Evolutionary conservation across 2,329 filamentous ascomycete species (phyloP).

Genomic region (Aureobasidium sp.): DNA sequence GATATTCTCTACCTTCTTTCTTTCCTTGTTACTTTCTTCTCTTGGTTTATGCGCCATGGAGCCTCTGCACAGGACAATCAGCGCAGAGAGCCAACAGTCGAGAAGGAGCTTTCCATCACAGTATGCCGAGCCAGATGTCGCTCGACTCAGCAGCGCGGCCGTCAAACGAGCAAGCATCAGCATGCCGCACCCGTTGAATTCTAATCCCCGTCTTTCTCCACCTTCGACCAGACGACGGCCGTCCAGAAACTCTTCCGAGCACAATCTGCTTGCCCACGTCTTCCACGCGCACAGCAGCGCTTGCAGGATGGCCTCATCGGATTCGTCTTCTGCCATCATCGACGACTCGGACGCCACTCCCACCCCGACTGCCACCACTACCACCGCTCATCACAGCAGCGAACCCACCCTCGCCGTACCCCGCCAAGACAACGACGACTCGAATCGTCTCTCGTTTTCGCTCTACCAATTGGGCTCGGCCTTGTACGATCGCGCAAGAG

Average conservation of each 20-base stretch:
- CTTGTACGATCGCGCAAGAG: constrained; percentile 46
- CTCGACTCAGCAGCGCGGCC: constrained; percentile 39
- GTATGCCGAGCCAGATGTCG: constrained; percentile 54
- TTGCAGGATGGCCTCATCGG: constrained; percentile 12
- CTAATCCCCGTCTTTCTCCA: constrained; percentile 5
- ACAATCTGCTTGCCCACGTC: constrained; percentile 27
- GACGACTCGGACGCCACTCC: constrained; percentile 39
- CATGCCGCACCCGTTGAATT: constrained; percentile 50
- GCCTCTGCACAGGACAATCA: constrained; percentile 21
- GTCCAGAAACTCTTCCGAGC: background rate
- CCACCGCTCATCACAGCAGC: constrained; percentile 46
- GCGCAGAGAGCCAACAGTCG: constrained; percentile 33
- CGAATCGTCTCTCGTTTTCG: constrained; percentile 64
- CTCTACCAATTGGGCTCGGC: constrained; percentile 62
- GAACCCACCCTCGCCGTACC: constrained; percentile 11
- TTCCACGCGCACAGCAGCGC: constrained; percentile 35
- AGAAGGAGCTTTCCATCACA: constrained; percentile 41
- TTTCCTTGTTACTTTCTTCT: too few species aligned
- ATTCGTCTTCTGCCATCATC: constrained; percentile 40
- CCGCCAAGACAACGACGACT: constrained; percentile 35
- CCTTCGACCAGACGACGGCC: constrained; percentile 18
- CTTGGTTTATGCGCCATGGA: constrained; percentile 18
- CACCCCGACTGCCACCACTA: too few species aligned
- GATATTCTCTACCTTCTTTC: too few species aligned
- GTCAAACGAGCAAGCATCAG: constrained; percentile 56